Evolutionary conservation across 371 early-diverging fungal species (phyloP), one percentile per base, ranked within the genome.

Genomic region (Mucor sp.): DNA sequence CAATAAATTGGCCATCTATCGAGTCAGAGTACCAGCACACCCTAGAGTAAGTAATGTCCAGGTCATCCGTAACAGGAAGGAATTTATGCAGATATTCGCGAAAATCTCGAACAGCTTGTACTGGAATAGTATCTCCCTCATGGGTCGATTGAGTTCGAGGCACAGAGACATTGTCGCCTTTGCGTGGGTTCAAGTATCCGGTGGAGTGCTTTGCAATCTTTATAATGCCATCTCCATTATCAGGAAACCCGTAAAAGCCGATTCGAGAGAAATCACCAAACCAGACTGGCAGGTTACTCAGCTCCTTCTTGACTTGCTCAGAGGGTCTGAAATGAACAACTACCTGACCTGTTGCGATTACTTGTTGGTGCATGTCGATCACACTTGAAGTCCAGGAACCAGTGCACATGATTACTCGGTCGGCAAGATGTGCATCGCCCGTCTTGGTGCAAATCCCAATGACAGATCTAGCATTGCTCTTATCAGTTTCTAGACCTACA

Each of bases 341-440:
- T 4, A 83, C 74, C 65, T 86, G 86, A 6, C 84, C 89, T 6
- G 84, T 75, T 0, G 87, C 84, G 12, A 71, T 67, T 28, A 85
- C 60, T 21, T 76, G 59, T 15, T 66, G 61, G 21, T 65, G 62
- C 48, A 83, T 59, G 37, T 84, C 79, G 2, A 88, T 66, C 4
- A 87, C 6, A 17, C 80, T 73, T 0, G 82, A 75, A n/a, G 84
- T 83, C 89, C 89, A 88, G 14, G 83, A 73, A 9, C 89, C 89
- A 15, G 86, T 80, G 0, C 83, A 79, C 56, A 87, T 61, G 4
- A 88, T 50, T 0, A 88, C 81, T 6, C 60, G 64, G 55, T 79
- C 84, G 0, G 70, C 81, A 33, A 15, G 19, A 60, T 83, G 83
- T 0, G 48, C n/a, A 48, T 58, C 59, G 0, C 77, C 75, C 56